A percentile compares a stretch with the other conserved stretches of the same genome.
Conservation (phyloP, 352 stramenopile species). For the Globisporangium barbulae region DNA sequence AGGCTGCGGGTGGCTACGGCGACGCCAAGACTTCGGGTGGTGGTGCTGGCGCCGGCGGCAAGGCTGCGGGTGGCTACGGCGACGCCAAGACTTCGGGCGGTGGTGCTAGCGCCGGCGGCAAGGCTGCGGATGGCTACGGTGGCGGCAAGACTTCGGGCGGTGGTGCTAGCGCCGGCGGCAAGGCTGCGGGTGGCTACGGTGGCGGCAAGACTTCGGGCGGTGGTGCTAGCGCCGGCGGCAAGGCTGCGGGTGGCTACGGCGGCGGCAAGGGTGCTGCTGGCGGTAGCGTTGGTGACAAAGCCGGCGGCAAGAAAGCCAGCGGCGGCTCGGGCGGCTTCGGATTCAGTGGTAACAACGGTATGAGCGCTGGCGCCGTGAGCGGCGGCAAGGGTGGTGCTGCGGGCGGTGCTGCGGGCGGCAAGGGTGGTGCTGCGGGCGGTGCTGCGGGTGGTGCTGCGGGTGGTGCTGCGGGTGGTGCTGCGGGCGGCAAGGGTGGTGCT, state of each 20-base stretch:
- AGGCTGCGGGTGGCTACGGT: background rate
- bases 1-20: background rate
- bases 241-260: background rate
- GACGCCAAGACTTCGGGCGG: too few relatives aligned
- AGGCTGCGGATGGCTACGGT: too few relatives aligned
- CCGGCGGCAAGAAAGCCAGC: background rate
- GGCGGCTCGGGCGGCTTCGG: constrained; percentile 4
- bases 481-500: background rate
- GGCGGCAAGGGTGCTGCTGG: background rate
- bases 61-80: too few relatives aligned
- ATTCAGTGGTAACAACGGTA: background rate
- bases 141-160: background rate
- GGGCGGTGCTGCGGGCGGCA: too few relatives aligned
- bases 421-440: too few relatives aligned
- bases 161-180: background rate
- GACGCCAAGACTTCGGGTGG: background rate
- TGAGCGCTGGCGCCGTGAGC: constrained; percentile 1
- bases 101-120: too few relatives aligned
- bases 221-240: background rate
- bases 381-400: background rate
- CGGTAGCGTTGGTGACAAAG: background rate
- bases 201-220: background rate
- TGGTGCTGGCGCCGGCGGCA: too few relatives aligned
- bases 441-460: background rate
- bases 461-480: too few relatives aligned